Base-by-base conservation (phyloP, 179 eudicot species). In the Beta macrorhiza region DNA sequence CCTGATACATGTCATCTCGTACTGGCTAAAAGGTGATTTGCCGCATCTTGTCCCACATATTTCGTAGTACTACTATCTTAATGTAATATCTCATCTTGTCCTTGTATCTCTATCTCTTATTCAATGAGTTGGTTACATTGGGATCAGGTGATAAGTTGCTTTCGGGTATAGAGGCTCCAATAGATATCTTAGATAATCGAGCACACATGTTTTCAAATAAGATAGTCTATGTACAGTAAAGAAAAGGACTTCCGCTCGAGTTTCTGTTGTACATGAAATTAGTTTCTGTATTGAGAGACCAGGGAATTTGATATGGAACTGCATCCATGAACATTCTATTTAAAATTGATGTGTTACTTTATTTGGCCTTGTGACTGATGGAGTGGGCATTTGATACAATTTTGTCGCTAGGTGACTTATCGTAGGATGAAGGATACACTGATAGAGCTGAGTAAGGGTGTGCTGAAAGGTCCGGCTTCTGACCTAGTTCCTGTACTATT, bases 401-500 rank as follows among this genome's bases (percentile, higher is more conserved):
- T 74, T n/a, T 82, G 49, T 81, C 76, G 80, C 65, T 83, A 96
- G 98, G 98, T 96, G 81, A 96, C 99, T 15, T 96, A 96, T 82
- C 94, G 96, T 72, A 88, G 99, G 86, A 89, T 96, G 99, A 96
- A 96, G 86, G 98, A 96, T 79, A 91, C 98, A 3, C 86, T 96
- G 87, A 77, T 91, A 80, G 90, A 94, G 76, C 88, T 96, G 68
- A 96, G 97, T 84, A 92, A 94, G 87, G 99, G 98, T 32, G 93
- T 96, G 72, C 88, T 55, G 68, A 92, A 82, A 87, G 98, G 98
- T 79, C 99, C 98, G 82, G 97, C 99, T 86, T 82, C 96, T n/a
- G 97, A 96, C 84, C 88, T 96, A 59, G 92, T 94, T 84, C 99
- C 96, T 72, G 97, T 96, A 53, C 90, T 96, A 82, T 96, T 96